Conservation (phyloP, 495 filamentous ascomycete species). For the Annulohypoxylon stygium region DNA sequence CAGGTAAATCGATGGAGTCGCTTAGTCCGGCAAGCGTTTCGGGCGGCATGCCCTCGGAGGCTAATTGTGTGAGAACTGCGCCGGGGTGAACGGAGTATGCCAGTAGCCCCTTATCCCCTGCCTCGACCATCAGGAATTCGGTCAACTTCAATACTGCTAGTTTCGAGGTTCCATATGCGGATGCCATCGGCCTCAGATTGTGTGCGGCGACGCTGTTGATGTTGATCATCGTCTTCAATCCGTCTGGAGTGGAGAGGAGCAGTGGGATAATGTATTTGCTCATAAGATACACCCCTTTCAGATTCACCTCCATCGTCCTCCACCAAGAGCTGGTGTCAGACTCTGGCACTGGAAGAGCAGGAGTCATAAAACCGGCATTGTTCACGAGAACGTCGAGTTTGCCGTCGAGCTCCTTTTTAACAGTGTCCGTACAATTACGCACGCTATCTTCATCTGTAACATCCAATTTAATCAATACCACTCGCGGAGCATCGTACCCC, state of each 20-base stretch:
- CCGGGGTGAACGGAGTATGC: conserved; percentile 56
- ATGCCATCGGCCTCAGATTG: conserved; percentile 34
- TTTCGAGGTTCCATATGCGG: conserved; percentile 54
- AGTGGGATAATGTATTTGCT: conserved; percentile 52
- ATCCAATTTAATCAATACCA: conserved; percentile 52
- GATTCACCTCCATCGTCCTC: conserved; percentile 53
- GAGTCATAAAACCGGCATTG: conserved; percentile 52
- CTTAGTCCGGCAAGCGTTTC: conserved; percentile 35
- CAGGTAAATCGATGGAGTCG: conserved; percentile 54
- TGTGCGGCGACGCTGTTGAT: conserved; percentile 52
- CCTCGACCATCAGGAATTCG: conserved; percentile 53
- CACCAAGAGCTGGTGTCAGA: conserved; percentile 49
- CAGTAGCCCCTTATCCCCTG: conserved; percentile 51
- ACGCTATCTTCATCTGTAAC: conserved; percentile 45
- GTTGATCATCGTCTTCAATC: conserved; percentile 37
- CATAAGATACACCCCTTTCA: conserved; percentile 55
- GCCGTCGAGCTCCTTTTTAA: conserved; percentile 39
- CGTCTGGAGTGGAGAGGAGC: conserved; percentile 43
- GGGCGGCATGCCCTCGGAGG: conserved; percentile 31
- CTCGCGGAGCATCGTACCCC: conserved; percentile 49
- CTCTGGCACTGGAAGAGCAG: conserved; percentile 37
- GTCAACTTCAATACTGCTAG: conserved; percentile 51
- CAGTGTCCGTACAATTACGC: conserved; percentile 34
- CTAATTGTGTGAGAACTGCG: conserved; percentile 53
- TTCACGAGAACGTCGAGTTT: conserved; percentile 53